phyloP scores from a whole-genome alignment of 1,139 yeast genomes.

The Candida glucosophila region DNA sequence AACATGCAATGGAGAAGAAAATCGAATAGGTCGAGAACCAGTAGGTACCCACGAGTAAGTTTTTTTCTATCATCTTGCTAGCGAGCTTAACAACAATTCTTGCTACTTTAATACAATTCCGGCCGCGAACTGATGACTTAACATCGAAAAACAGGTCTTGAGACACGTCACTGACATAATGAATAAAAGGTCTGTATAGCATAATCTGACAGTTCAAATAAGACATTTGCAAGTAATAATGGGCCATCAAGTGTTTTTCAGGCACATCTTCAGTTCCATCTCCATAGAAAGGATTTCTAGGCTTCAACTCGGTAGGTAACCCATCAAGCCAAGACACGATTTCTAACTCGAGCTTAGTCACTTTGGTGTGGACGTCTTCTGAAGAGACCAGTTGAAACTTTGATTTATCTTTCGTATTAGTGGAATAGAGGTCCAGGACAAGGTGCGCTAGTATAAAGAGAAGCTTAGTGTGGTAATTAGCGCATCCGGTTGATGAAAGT shows the following conservation, averaged over 20 bases:
- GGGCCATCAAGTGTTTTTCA: conserved; percentile 63
- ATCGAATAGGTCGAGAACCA: conserved; percentile 91
- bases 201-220: conserved; percentile 80
- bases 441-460: conserved; percentile 41
- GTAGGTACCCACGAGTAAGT: conserved; percentile 76
- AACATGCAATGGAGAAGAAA: conserved; percentile 85
- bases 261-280: conserved; percentile 33
- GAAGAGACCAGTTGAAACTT: conserved; percentile 9
- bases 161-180: conserved; percentile 54
- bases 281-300: conserved; percentile 47
- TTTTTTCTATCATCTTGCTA: conserved; percentile 68
- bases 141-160: conserved; percentile 34
- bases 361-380: conserved; percentile 50
- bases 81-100: conserved; percentile 78
- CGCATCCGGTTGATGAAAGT: conserved; percentile 70
- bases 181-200: conserved; percentile 85
- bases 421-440: conserved; percentile 36
- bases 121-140: conserved; percentile 55
- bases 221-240: conserved; percentile 66
- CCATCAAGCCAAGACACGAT: conserved; percentile 68
- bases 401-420: conserved; percentile 15
- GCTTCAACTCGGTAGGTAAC: conserved; percentile 66
- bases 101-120: conserved; percentile 80
- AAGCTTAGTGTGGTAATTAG: conserved; percentile 76
- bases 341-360: conserved; percentile 65